A percentile compares a stretch with the other conserved stretches of the same genome.
These are phyloP conservation scores for Galeopsis tetrahit DNA, from an alignment of 257 asterid species.

Conservation along the genomic window DNA sequence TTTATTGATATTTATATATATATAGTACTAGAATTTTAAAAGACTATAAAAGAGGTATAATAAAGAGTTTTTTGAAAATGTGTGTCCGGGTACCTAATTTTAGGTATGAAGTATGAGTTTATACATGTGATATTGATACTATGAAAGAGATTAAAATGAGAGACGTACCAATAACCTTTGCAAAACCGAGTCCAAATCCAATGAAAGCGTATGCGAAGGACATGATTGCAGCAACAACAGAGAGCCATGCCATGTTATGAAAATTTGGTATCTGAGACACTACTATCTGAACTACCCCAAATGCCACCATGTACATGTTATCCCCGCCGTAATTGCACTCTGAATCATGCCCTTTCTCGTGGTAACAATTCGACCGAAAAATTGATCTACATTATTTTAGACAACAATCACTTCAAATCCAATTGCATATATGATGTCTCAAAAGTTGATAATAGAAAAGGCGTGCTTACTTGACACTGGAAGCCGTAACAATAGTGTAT, in stretches of 20 bases:
- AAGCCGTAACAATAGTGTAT: constrained; percentile 66
- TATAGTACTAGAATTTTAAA: too few relatives aligned
- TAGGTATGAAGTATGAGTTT: too few relatives aligned
- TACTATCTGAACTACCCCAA: constrained; percentile 56
- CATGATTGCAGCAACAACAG: constrained; percentile 73
- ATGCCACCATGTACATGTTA: constrained; percentile 56
- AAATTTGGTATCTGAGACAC: constrained; percentile 81
- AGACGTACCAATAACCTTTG: constrained; percentile 54
- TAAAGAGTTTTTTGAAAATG: too few relatives aligned
- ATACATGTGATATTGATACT: not conserved
- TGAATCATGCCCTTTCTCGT: constrained; percentile 57
- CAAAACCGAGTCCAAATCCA: constrained; percentile 74
- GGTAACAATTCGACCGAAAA: constrained; percentile 71
- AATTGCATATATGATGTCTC: too few relatives aligned
- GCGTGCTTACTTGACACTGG: constrained; percentile 56
- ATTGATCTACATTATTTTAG: constrained; percentile 52
- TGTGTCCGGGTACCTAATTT: too few relatives aligned
- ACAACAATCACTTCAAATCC: not conserved
- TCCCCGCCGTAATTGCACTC: constrained; percentile 49
- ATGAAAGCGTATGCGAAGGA: constrained; percentile 75
- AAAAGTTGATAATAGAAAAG: not conserved
- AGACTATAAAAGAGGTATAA: too few relatives aligned
- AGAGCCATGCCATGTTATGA: constrained; percentile 69
- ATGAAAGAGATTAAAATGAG: not conserved
- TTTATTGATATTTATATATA: too few relatives aligned